Evolutionary conservation across 768 basidiomycete species (phyloP).

Genomic region (Trametes elegans): DNA sequence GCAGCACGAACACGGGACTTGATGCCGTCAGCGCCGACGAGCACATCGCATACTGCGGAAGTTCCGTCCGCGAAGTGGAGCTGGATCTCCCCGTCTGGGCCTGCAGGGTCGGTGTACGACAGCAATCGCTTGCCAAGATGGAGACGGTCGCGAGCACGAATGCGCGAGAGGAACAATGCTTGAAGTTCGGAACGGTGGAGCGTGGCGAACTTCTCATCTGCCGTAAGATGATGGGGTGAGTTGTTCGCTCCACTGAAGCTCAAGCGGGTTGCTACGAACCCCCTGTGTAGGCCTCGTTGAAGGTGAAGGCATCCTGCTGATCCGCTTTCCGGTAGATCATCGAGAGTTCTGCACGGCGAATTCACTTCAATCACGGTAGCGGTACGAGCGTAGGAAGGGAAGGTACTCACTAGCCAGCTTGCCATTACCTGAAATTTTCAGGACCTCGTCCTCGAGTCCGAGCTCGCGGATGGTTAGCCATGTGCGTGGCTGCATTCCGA

Average conservation of each 20-base stretch:
- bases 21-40: slow-evolving; percentile 29
- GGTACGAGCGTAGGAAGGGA: too few relatives aligned
- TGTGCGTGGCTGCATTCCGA: slow-evolving; percentile 15
- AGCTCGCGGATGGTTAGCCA: slow-evolving; percentile 12
- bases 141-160: slow-evolving; percentile 1
- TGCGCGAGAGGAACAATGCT: slow-evolving; percentile 12
- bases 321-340: slow-evolving; percentile 8
- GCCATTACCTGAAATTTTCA: background rate
- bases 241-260: background rate
- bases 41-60: slow-evolving; percentile 24
- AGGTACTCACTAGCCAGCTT: background rate
- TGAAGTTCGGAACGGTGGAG: slow-evolving; percentile 22
- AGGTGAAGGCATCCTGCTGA: background rate
- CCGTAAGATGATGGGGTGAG: background rate
- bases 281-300: background rate
- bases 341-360: background rate
- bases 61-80: slow-evolving; percentile 27
- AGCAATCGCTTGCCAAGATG: slow-evolving; percentile 23
- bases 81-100: slow-evolving; percentile 4
- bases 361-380: background rate
- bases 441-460: background rate
- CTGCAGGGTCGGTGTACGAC: slow-evolving; percentile 4
- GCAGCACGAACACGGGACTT: slow-evolving; percentile 14
- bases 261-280: background rate
- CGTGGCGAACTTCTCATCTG: background rate